These are phyloP conservation scores for Trichoderma afroharzianum DNA, from an alignment of 2,329 filamentous ascomycete species.

Conservation along the genomic window DNA sequence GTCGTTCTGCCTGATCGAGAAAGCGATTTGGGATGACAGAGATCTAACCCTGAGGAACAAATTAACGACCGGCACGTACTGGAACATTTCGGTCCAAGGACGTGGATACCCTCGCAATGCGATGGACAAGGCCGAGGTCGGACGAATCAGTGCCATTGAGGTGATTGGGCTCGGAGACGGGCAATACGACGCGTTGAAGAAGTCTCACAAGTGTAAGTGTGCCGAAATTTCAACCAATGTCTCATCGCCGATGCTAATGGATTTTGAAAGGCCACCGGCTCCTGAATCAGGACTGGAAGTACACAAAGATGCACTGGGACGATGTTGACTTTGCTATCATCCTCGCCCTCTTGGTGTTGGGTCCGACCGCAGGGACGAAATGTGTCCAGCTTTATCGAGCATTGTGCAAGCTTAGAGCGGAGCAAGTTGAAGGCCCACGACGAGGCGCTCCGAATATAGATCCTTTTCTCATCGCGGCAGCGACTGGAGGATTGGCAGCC, in stretches of 20 bases:
- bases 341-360: background rate
- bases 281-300: background rate
- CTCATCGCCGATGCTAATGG: background rate
- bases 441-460: background rate
- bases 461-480: background rate
- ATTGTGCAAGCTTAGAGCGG: background rate
- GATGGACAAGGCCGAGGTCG: background rate
- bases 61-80: background rate
- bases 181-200: background rate
- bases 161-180: constrained; percentile 7
- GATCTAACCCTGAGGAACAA: background rate
- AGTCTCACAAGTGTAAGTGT: background rate
- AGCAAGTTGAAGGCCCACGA: background rate
- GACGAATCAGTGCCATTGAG: background rate
- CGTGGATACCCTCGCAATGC: background rate
- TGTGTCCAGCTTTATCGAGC: background rate
- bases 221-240: background rate
- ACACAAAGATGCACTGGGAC: constrained; percentile 6
- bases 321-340: constrained; percentile 13
- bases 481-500: background rate
- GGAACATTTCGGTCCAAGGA: background rate
- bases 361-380: background rate
- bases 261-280: background rate
- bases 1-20: background rate
- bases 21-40: background rate